phyloP scores from a whole-genome alignment of 805 yeast genomes.

The Kazachstania bromeliacearum region DNA sequence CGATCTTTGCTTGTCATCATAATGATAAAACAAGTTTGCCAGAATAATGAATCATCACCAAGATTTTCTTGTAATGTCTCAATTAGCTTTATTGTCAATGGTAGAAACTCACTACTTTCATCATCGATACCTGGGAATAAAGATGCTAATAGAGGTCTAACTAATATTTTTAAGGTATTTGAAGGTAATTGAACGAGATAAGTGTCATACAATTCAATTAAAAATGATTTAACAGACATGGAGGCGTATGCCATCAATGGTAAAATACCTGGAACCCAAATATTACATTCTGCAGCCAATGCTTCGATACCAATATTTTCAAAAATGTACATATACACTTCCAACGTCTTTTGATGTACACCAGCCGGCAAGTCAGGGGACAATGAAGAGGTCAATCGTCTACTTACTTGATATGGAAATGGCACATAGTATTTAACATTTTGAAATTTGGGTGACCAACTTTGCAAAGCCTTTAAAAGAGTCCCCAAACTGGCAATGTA shows the following conservation, averaged over 20 bases:
- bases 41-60: slow-evolving; percentile 64
- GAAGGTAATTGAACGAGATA: slow-evolving; percentile 47
- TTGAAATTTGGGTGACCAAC: slow-evolving; percentile 33
- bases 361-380: slow-evolving; percentile 85
- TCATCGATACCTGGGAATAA: slow-evolving; percentile 87
- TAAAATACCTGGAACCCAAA: slow-evolving; percentile 90
- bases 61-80: slow-evolving; percentile 49
- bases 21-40: slow-evolving; percentile 73
- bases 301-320: slow-evolving; percentile 47
- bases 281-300: slow-evolving; percentile 44
- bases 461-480: slow-evolving; percentile 60
- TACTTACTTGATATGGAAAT: slow-evolving; percentile 52
- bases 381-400: slow-evolving; percentile 66
- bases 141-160: slow-evolving; percentile 64
- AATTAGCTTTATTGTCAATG: slow-evolving; percentile 47
- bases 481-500: slow-evolving; percentile 82
- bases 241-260: slow-evolving; percentile 85
- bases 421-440: slow-evolving; percentile 53
- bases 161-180: slow-evolving; percentile 39
- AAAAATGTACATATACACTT: slow-evolving; percentile 65
- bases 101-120: slow-evolving; percentile 76
- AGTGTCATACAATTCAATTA: slow-evolving; percentile 51
- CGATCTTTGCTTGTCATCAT: slow-evolving; percentile 73
- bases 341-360: slow-evolving; percentile 83
- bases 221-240: slow-evolving; percentile 73